Evolutionary conservation across 2,329 filamentous ascomycete species (phyloP).

Genomic region (Trichoderma citrinoviride): DNA sequence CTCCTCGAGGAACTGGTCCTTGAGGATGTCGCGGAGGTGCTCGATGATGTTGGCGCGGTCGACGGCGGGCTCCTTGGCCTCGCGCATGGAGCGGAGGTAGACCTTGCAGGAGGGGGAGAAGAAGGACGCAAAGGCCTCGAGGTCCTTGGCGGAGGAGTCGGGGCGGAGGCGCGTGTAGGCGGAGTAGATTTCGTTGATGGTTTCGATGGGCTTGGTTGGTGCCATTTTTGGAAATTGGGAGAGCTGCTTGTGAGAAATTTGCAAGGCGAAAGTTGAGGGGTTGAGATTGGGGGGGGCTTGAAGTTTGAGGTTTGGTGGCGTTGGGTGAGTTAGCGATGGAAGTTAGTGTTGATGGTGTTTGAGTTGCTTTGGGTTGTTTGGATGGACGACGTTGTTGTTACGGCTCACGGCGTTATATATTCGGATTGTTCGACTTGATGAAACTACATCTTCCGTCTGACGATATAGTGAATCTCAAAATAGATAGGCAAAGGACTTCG

Average conservation of each 20-base stretch:
- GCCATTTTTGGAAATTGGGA: too few species aligned
- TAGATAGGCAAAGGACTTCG: not conserved
- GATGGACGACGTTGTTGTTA: too few species aligned
- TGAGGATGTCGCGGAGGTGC: not conserved
- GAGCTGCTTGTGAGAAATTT: too few species aligned
- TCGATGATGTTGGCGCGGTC: not conserved
- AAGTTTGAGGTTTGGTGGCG: too few species aligned
- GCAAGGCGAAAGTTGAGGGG: too few species aligned
- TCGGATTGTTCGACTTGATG: not conserved
- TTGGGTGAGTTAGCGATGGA: too few species aligned
- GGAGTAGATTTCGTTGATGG: not conserved
- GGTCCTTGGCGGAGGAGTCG: not conserved
- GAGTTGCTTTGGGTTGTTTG: too few species aligned
- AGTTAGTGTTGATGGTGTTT: too few species aligned
- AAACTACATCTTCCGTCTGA: too few species aligned
- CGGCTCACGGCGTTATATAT: too few species aligned
- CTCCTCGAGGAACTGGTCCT: not conserved
- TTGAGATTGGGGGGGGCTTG: not conserved
- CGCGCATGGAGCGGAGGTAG: conserved; percentile 5
- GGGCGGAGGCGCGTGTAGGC: not conserved
- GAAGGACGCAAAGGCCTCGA: not conserved
- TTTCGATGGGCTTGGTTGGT: not conserved
- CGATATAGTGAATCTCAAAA: too few species aligned
- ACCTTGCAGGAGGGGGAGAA: conserved; percentile 5
- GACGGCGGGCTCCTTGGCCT: not conserved